Evolutionary conservation across 164 flowering plant species (phyloP).

Genomic region (Euptelea pleiosperma): DNA sequence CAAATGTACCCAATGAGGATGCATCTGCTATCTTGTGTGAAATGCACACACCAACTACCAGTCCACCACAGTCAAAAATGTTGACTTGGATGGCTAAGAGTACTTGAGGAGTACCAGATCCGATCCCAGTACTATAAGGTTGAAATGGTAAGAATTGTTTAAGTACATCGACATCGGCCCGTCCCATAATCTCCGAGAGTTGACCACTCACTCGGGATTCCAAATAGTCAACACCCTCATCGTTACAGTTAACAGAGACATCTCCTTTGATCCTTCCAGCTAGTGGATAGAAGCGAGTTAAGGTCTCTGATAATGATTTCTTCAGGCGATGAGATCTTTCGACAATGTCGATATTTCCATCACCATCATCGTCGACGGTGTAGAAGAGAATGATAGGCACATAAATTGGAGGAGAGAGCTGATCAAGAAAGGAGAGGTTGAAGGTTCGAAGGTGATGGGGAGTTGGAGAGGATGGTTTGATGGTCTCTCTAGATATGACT

Average conservation of each 20-base stretch:
- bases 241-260: slow-evolving; percentile 22
- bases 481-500: slow-evolving; percentile 6
- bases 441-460: too few species aligned
- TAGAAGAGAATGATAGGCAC: too few species aligned
- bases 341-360: too few species aligned
- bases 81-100: too few species aligned
- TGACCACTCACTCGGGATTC: neutral
- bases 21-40: slow-evolving; percentile 40
- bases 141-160: slow-evolving; percentile 23
- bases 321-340: too few species aligned
- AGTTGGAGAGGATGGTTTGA: too few species aligned
- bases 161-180: neutral
- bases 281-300: slow-evolving; percentile 29
- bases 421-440: too few species aligned
- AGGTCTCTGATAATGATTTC: slow-evolving; percentile 19
- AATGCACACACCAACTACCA: slow-evolving; percentile 21
- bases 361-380: neutral
- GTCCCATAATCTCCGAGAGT: neutral
- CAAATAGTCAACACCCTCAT: slow-evolving; percentile 14
- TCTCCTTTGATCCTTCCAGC: slow-evolving; percentile 35
- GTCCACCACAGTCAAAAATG: slow-evolving; percentile 39
- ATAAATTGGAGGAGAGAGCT: too few species aligned
- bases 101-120: slow-evolving; percentile 19
- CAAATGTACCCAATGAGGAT: slow-evolving; percentile 11
- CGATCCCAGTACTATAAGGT: neutral